phyloP scores from a whole-genome alignment of 1,284 basidiomycete species.

The Trichosporon sp. region DNA sequence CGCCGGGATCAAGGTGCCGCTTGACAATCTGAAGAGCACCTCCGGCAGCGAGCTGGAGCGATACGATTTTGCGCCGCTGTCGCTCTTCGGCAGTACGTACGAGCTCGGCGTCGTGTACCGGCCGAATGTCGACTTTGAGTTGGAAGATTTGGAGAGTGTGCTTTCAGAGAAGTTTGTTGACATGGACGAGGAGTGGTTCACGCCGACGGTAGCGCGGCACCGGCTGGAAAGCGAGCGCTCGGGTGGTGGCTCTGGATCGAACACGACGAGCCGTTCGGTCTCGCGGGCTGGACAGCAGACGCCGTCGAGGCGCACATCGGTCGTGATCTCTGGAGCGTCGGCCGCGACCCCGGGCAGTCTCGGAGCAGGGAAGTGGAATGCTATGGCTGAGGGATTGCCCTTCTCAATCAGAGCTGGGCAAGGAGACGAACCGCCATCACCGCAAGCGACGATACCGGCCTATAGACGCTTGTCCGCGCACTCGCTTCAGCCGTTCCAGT shows the following conservation, averaged over 20 bases:
- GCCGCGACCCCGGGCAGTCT: slow-evolving; percentile 10
- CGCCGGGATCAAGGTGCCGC: slow-evolving; percentile 32
- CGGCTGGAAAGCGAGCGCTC: slow-evolving; percentile 24
- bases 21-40: slow-evolving; percentile 21
- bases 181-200: slow-evolving; percentile 49
- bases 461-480: slow-evolving; percentile 41
- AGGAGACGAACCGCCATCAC: neutral
- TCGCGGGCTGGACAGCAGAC: neutral
- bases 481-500: slow-evolving; percentile 38
- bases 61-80: slow-evolving; percentile 34
- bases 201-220: slow-evolving; percentile 41
- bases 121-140: slow-evolving; percentile 39
- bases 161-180: slow-evolving; percentile 42
- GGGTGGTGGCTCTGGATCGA: slow-evolving; percentile 1
- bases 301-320: neutral
- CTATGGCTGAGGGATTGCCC: slow-evolving; percentile 38
- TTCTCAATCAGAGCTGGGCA: slow-evolving; percentile 27
- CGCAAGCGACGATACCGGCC: slow-evolving; percentile 10
- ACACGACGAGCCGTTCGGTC: neutral
- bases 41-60: slow-evolving; percentile 11
- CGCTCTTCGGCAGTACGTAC: slow-evolving; percentile 40
- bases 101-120: slow-evolving; percentile 33
- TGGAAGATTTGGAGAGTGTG: slow-evolving; percentile 44
- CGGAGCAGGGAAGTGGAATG: slow-evolving; percentile 32
- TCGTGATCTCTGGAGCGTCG: neutral